phyloP scores from a whole-genome alignment of 352 stramenopile genomes.

The Phytophthora quininea region DNA sequence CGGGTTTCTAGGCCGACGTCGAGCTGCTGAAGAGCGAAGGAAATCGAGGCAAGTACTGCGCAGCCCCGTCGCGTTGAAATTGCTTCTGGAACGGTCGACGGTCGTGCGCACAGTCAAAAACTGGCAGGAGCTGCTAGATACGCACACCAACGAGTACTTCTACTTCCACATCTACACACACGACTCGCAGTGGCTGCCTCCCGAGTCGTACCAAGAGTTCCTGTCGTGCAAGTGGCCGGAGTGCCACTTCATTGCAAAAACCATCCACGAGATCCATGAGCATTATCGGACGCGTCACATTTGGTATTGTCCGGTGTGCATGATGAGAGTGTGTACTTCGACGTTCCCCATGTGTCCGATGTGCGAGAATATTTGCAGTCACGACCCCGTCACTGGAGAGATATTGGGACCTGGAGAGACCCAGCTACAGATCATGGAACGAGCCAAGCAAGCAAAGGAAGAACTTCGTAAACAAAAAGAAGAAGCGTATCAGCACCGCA shows the following conservation, averaged over 20 bases:
- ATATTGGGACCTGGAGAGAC: constrained; percentile 69
- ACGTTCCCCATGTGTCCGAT: constrained; percentile 72
- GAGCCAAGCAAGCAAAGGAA: constrained; percentile 52
- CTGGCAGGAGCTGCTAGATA: constrained; percentile 82
- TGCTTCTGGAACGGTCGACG: constrained; percentile 69
- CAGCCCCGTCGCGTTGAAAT: constrained; percentile 66
- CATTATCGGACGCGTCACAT: constrained; percentile 67
- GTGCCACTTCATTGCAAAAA: constrained; percentile 54
- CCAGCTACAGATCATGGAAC: constrained; percentile 48
- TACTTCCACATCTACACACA: constrained; percentile 85
- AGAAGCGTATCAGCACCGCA: constrained; percentile 68
- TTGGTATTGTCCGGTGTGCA: constrained; percentile 84
- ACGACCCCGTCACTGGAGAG: constrained; percentile 58
- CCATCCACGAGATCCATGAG: constrained; percentile 78
- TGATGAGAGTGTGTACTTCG: constrained; percentile 65
- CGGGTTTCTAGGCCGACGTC: constrained; percentile 50
- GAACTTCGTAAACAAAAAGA: constrained; percentile 52
- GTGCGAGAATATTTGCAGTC: constrained; percentile 66
- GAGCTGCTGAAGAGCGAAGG: constrained; percentile 50
- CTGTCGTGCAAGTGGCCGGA: constrained; percentile 68
- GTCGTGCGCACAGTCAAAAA: constrained; percentile 66
- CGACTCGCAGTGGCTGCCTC: constrained; percentile 81
- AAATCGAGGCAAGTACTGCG: constrained; percentile 67
- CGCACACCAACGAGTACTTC: constrained; percentile 87
- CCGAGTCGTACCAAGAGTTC: constrained; percentile 66